These are phyloP conservation scores for Stygiomarasmius scandens DNA, from an alignment of 1,284 basidiomycete genomes.

Conservation along the genomic window DNA sequence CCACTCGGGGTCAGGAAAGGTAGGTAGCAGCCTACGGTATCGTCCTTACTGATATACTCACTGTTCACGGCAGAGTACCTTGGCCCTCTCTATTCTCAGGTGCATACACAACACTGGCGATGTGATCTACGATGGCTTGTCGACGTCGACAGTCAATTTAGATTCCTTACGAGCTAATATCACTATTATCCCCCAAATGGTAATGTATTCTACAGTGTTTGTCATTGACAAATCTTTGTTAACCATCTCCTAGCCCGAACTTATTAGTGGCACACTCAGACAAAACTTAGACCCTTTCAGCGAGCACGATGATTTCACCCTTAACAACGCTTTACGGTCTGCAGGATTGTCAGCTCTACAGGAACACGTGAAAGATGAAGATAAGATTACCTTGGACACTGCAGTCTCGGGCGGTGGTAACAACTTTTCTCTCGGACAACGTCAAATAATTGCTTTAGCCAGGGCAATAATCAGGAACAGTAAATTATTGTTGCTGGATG, in stretches of 20 bases:
- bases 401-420: conserved; percentile 58
- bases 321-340: conserved; percentile 58
- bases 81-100: conserved; percentile 54
- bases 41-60: conserved; percentile 2
- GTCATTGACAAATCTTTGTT: neutral
- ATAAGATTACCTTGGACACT: conserved; percentile 52
- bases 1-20: conserved; percentile 77
- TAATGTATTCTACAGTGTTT: conserved; percentile 25
- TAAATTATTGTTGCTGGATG: conserved; percentile 63
- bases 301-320: conserved; percentile 66
- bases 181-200: conserved; percentile 63
- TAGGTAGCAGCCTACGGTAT: too few relatives aligned
- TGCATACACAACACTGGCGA: conserved; percentile 62
- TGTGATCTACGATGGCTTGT: conserved; percentile 54
- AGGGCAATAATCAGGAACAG: conserved; percentile 45
- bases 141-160: conserved; percentile 59
- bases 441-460: conserved; percentile 38
- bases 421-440: conserved; percentile 34
- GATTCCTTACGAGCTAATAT: conserved; percentile 63
- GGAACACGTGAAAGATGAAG: conserved; percentile 46
- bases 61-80: conserved; percentile 39
- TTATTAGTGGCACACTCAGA: conserved; percentile 60
- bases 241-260: conserved; percentile 58
- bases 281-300: conserved; percentile 73
- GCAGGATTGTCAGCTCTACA: conserved; percentile 58